These are phyloP conservation scores for Fusarium heterosporum DNA, from an alignment of 2,329 filamentous ascomycete species.

Conservation along the genomic window DNA sequence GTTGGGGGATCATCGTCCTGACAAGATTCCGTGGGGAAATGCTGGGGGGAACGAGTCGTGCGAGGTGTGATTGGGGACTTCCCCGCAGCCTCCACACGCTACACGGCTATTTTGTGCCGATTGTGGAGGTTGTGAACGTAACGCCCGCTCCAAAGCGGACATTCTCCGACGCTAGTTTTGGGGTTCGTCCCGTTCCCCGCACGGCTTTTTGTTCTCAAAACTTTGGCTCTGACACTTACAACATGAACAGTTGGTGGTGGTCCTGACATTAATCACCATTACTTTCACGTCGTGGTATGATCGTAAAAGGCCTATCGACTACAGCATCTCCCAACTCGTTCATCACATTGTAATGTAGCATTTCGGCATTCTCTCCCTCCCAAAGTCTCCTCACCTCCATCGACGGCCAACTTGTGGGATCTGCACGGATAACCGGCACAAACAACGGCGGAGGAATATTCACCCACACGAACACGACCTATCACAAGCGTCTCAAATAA, in stretches of 20 bases:
- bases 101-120: constrained; percentile 22
- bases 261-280: too few relatives aligned
- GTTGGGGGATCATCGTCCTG: background rate
- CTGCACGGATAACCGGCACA: constrained; percentile 12
- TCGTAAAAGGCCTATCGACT: too few relatives aligned
- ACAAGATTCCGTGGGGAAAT: background rate
- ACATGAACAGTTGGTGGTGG: too few relatives aligned
- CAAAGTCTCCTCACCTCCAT: background rate
- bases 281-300: too few relatives aligned
- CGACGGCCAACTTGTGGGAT: background rate
- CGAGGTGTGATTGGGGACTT: background rate
- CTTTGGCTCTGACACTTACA: too few relatives aligned
- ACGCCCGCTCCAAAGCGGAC: background rate
- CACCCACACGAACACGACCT: background rate
- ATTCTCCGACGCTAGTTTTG: background rate
- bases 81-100: constrained; percentile 11
- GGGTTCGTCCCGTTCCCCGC: constrained; percentile 3
- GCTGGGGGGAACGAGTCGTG: background rate
- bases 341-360: background rate
- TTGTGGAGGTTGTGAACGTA: constrained; percentile 8
- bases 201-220: background rate
- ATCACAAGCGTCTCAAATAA: background rate
- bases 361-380: background rate
- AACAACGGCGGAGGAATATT: background rate
- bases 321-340: too few relatives aligned